Evolutionary conservation across 139 green algal genomes (phyloP).

Genomic region (Raphidocelis subcapitata): DNA sequence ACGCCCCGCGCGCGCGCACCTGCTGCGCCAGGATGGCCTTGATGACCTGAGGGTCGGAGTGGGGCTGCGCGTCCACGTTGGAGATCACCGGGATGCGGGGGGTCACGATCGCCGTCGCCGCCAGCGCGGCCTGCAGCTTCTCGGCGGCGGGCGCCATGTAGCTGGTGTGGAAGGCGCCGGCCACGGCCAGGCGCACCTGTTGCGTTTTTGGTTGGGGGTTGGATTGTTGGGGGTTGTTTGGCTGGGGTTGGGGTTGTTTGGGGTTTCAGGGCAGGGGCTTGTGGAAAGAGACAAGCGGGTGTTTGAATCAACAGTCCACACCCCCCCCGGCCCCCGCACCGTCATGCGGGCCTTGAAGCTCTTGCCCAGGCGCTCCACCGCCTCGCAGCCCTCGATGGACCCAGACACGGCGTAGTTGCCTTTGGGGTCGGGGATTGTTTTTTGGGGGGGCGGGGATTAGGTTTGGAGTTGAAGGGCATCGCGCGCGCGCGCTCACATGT

Average conservation of each 20-base stretch:
- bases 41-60: slow-evolving; percentile 93
- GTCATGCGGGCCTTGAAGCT: slow-evolving; percentile 81
- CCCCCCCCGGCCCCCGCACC: slow-evolving; percentile 31
- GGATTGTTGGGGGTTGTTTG: too few relatives aligned
- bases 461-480: too few relatives aligned
- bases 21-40: slow-evolving; percentile 89
- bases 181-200: slow-evolving; percentile 88
- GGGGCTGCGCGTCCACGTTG: slow-evolving; percentile 95
- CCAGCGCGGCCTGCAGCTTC: slow-evolving; percentile 82
- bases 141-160: slow-evolving; percentile 92
- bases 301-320: neutral
- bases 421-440: too few relatives aligned
- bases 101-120: slow-evolving; percentile 61
- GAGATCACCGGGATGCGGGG: slow-evolving; percentile 96
- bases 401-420: slow-evolving; percentile 97
- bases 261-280: too few relatives aligned
- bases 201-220: too few relatives aligned
- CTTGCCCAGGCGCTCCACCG: slow-evolving; percentile 84
- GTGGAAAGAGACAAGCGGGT: neutral
- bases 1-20: slow-evolving; percentile 31
- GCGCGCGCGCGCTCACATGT: too few relatives aligned
- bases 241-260: too few relatives aligned
- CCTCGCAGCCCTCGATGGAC: slow-evolving; percentile 84
- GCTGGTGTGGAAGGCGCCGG: slow-evolving; percentile 97
- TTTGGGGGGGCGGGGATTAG: too few relatives aligned